phyloP scores from a whole-genome alignment of 495 filamentous ascomycete species.

The Daldinia decipiens region DNA sequence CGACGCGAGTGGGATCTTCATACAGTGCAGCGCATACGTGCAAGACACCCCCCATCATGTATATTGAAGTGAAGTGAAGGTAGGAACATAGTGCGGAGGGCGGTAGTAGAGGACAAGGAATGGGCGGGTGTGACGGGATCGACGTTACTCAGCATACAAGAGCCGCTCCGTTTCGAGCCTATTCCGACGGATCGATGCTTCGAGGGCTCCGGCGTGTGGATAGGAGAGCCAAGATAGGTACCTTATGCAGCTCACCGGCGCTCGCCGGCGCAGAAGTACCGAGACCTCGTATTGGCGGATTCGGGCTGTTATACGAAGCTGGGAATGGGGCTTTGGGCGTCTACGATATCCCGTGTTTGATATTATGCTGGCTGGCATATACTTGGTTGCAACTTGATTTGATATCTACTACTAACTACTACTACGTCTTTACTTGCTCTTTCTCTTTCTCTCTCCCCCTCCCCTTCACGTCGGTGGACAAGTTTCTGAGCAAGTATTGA shows the following conservation, averaged over 20 bases:
- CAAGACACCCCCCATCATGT: not conserved
- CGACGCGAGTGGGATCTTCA: not conserved
- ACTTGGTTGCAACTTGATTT: no score
- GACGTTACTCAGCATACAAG: conserved; percentile 41
- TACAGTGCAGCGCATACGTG: not conserved
- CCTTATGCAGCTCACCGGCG: conserved; percentile 14
- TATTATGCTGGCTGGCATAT: no score
- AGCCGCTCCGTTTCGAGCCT: conserved; percentile 34
- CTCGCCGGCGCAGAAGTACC: conserved; percentile 20
- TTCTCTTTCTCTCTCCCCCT: not conserved
- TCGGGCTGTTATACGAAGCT: not conserved
- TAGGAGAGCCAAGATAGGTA: not conserved
- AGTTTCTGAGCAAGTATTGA: not conserved
- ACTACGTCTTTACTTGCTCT: not conserved
- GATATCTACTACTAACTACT: not conserved
- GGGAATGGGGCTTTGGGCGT: not conserved
- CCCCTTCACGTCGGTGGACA: not conserved
- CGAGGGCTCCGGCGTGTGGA: conserved; percentile 27
- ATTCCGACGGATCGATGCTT: conserved; percentile 36
- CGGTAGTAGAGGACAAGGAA: not conserved
- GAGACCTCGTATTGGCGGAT: conserved; percentile 26
- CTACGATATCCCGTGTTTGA: not conserved
- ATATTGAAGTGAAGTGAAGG: not conserved
- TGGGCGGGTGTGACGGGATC: conserved; percentile 25
- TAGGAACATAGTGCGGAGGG: not conserved